Evolutionary conservation across 176 grass and related monocot genomes (phyloP), one percentile per base, ranked within the genome.

Genomic region (Themeda triandra): DNA sequence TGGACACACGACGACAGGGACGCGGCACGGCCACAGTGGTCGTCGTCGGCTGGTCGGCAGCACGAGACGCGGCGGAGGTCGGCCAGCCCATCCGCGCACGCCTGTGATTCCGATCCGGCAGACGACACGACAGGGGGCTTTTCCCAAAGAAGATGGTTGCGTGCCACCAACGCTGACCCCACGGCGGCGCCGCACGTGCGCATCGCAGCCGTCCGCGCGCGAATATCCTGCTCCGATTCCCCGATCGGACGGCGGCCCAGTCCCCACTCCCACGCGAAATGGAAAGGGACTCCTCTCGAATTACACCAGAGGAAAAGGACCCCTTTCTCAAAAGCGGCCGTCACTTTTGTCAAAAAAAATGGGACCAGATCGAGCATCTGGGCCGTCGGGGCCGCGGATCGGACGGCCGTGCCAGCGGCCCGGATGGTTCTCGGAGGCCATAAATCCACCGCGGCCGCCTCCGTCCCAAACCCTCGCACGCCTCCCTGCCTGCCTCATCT

Each of bases 151-250:
- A 54, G 6, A 63, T 19, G 27, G 70, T 89, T 69, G 77, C 87
- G 77, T 76, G 83, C 77, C 51, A 65, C 51, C 31, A 8, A 76
- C 71, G 63, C 77, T 28, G 71, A 49, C 70, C 82, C 64, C 21
- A 58, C 53, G 21, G 53, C 53, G 53, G 53, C 53, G 53, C 23
- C 54, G 54, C 41, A 25, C 60, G 69, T 28, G 72, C 78, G 35
- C 75, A 72, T 49, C 53, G 8, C 13, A 63, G 51, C 88, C 88
- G 83, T 89, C 83, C 78, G 6, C 25, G 11, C 6, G 27, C 30
- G 88, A 63, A 89, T 86, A 89, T 89, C 32, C 82, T n/a, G 0
- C 18, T 24, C 6, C 8, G 7, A 69, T 63, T 40, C 45, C 49
- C 71, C 23, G 25, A 89, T 82, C 78, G 0, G 9, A 89, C 83